Percentiles rank a stretch among this genome's conserved stretches.
These are phyloP conservation scores for Agaricus sinodeliciosus DNA, from an alignment of 768 basidiomycete species.

Conservation along the genomic window DNA sequence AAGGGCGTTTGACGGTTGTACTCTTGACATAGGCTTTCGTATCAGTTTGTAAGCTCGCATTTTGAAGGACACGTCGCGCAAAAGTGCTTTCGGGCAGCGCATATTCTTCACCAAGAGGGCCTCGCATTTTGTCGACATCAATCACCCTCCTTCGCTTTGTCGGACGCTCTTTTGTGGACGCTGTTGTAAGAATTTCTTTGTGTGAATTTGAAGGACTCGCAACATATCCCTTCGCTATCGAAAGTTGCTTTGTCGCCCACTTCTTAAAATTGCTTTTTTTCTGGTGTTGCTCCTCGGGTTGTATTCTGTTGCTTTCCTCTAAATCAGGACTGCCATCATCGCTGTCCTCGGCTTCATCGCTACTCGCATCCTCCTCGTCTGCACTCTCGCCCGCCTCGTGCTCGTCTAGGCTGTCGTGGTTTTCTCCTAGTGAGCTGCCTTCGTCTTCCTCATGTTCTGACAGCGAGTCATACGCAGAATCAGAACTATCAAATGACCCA, in stretches of 20 bases:
- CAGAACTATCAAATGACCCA: conserved; percentile 71
- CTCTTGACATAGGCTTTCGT: conserved; percentile 29
- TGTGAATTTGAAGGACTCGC: conserved; percentile 13
- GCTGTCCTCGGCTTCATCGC: background rate
- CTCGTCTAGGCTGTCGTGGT: conserved; percentile 13
- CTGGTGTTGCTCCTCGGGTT: conserved; percentile 16
- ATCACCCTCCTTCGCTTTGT: conserved; percentile 46
- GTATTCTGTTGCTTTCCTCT: conserved; percentile 16
- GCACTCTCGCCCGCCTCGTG: conserved; percentile 16
- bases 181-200: conserved; percentile 11
- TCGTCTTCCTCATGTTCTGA: conserved; percentile 14
- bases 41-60: conserved; percentile 12
- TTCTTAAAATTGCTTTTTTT: conserved; percentile 70
- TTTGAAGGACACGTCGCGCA: conserved; percentile 37
- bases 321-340: background rate
- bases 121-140: conserved; percentile 44
- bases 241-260: conserved; percentile 83
- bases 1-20: conserved; percentile 53
- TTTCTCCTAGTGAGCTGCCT: background rate
- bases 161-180: conserved; percentile 15
- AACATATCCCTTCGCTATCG: conserved; percentile 33
- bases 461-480: conserved; percentile 44
- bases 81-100: conserved; percentile 63
- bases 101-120: conserved; percentile 75
- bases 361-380: conserved; percentile 17